A percentile compares a stretch with the other conserved stretches of the same genome.
Conservation (phyloP, 129 eudicot species). For the Logfia minima region DNA sequence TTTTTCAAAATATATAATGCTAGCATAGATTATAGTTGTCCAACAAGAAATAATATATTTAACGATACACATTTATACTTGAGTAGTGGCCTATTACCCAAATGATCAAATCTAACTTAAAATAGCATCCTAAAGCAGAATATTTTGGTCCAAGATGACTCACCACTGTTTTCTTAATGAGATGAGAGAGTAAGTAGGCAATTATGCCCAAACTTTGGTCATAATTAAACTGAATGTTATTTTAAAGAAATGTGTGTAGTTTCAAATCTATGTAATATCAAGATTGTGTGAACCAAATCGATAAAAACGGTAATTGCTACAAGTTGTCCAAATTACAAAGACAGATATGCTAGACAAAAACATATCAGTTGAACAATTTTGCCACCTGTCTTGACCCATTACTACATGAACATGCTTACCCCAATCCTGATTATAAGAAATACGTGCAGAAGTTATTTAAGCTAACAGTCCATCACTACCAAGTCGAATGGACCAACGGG, state of each 20-base stretch:
- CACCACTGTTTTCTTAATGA: neutral
- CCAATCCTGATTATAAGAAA: neutral
- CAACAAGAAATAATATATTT: neutral
- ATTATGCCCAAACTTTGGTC: neutral
- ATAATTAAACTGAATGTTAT: neutral
- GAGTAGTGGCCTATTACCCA: neutral
- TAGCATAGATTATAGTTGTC: neutral
- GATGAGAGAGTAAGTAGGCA: neutral
- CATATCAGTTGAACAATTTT: neutral
- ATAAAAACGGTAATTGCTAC: neutral
- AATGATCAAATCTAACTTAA: neutral
- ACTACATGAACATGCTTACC: neutral
- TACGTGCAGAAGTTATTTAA: neutral
- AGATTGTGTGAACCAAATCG: neutral
- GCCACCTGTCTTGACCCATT: neutral
- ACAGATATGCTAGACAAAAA: neutral
- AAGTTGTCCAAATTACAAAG: neutral
- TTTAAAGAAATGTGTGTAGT: neutral
- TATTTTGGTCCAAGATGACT: conserved; percentile 1
- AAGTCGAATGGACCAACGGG: neutral
- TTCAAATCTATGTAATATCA: neutral
- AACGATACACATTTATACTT: neutral
- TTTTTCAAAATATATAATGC: neutral
- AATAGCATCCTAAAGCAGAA: neutral
- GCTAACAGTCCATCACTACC: neutral